Percentiles rank a stretch among this genome's conserved stretches.
phyloP scores from a whole-genome alignment of 768 basidiomycete genomes.

The Hypholoma sublateritium region DNA sequence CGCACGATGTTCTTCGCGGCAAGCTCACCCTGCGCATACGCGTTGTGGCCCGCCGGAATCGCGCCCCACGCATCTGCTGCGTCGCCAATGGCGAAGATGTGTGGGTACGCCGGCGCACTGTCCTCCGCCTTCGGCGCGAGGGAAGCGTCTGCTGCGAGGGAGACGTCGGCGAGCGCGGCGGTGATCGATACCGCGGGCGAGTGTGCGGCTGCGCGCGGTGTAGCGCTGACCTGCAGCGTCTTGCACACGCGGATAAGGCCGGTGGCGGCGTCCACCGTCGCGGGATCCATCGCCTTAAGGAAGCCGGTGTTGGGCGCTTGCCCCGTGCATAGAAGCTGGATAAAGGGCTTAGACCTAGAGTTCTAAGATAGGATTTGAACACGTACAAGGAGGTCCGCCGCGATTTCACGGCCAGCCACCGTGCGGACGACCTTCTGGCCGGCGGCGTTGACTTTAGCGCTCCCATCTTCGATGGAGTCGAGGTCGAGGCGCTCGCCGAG shows the following conservation, averaged over 20 bases:
- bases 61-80: constrained; percentile 66
- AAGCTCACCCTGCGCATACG: constrained; percentile 50
- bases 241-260: constrained; percentile 45
- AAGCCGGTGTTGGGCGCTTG: constrained; percentile 57
- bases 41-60: constrained; percentile 57
- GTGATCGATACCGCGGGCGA: constrained; percentile 9
- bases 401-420: constrained; percentile 46
- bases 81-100: constrained; percentile 65
- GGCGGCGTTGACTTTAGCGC: constrained; percentile 21
- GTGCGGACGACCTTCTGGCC: constrained; percentile 43
- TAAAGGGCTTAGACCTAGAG: not conserved
- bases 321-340: constrained; percentile 59
- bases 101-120: constrained; percentile 38
- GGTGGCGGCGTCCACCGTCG: constrained; percentile 36
- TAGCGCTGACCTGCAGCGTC: constrained; percentile 49
- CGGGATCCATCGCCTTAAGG: constrained; percentile 40
- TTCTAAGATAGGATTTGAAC: not conserved
- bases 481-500: constrained; percentile 56
- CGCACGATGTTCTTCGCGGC: constrained; percentile 55
- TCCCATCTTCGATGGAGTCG: constrained; percentile 28
- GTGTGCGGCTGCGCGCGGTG: constrained; percentile 6
- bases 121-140: not conserved
- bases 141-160: constrained; percentile 11
- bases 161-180: constrained; percentile 20
- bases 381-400: constrained; percentile 53